phyloP scores from a whole-genome alignment of 1,284 basidiomycete species.

The Ustilago curta region DNA sequence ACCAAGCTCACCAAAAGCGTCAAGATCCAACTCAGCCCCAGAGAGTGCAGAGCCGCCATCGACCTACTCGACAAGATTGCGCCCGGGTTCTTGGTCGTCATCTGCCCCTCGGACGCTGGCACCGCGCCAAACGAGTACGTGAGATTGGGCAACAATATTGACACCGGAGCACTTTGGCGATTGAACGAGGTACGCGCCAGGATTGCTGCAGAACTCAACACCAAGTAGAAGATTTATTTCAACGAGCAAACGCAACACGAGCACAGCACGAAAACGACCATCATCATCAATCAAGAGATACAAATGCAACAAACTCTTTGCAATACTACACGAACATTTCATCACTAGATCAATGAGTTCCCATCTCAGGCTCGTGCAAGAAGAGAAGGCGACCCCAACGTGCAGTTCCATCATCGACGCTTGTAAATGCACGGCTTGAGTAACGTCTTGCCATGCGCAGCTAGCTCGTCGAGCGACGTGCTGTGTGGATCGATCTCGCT shows the following conservation, averaged over 20 bases:
- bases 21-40: conserved; percentile 48
- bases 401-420: conserved; percentile 74
- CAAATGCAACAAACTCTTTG: too few relatives aligned
- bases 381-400: background rate
- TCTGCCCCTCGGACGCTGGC: conserved; percentile 7
- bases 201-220: conserved; percentile 26
- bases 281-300: background rate
- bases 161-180: conserved; percentile 25
- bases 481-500: conserved; percentile 6
- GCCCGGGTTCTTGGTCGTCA: conserved; percentile 54
- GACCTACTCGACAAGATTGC: conserved; percentile 40
- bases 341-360: background rate
- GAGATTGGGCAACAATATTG: conserved; percentile 18
- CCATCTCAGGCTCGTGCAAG: background rate
- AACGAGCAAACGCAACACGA: background rate
- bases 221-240: conserved; percentile 7
- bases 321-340: background rate
- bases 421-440: conserved; percentile 98
- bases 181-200: conserved; percentile 22
- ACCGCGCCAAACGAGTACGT: conserved; percentile 30
- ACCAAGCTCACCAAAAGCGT: conserved; percentile 34
- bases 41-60: conserved; percentile 45
- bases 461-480: conserved; percentile 69
- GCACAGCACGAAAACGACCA: background rate
- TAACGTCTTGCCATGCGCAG: conserved; percentile 75